These are phyloP conservation scores for Aegilops longissima DNA, from an alignment of 176 grass and related monocot species.

Conservation along the genomic window DNA sequence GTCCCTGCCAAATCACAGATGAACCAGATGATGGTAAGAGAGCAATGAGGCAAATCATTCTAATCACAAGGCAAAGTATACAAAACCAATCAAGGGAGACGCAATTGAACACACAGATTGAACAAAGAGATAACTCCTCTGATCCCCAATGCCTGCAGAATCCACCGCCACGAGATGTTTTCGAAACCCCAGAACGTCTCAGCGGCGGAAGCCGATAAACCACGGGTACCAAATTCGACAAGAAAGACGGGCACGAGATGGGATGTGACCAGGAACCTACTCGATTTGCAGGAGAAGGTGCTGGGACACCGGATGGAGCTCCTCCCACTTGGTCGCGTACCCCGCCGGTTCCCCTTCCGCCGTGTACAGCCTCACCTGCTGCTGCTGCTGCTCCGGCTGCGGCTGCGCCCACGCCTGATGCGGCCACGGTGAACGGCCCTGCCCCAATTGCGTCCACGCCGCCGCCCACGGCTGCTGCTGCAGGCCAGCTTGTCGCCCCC, in stretches of 20 bases:
- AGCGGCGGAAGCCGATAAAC: not conserved
- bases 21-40: slow-evolving; percentile 1
- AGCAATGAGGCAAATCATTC: not conserved
- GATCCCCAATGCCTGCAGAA: not conserved
- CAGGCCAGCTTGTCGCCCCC: not conserved
- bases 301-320: slow-evolving; percentile 65
- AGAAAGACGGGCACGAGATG: not conserved
- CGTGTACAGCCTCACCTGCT: slow-evolving; percentile 43
- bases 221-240: not conserved
- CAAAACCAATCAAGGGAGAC: not conserved
- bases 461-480: not conserved
- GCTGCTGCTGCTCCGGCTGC: slow-evolving; percentile 15
- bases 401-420: not conserved
- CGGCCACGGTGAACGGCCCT: not conserved
- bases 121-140: not conserved
- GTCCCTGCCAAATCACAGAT: slow-evolving; percentile 48
- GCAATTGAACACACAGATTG: not conserved
- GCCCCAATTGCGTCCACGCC: not conserved
- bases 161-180: not conserved
- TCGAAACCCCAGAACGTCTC: not conserved
- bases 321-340: slow-evolving; percentile 58
- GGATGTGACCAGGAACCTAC: slow-evolving; percentile 32
- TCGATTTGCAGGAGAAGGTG: slow-evolving; percentile 63
- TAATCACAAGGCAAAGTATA: not conserved
- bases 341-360: slow-evolving; percentile 38